phyloP scores from a whole-genome alignment of 352 stramenopile genomes.

The Phytophthora chlamydospora region DNA sequence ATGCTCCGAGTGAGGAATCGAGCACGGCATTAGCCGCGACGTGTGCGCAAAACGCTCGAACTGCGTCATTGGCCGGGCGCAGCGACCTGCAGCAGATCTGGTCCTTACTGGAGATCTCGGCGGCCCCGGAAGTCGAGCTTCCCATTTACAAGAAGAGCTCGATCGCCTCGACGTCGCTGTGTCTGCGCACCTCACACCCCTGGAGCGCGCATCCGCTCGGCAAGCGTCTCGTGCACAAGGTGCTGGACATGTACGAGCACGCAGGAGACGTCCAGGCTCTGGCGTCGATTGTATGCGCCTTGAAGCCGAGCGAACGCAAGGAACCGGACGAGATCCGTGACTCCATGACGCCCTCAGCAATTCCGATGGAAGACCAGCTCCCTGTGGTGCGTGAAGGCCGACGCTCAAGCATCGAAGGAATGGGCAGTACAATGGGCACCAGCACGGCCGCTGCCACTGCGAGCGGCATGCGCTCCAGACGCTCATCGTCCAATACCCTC shows the following conservation, averaged over 20 bases:
- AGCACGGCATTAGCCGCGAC: slow-evolving; percentile 33
- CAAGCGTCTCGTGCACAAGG: slow-evolving; percentile 73
- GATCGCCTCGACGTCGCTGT: slow-evolving; percentile 23
- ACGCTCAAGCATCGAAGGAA: slow-evolving; percentile 25
- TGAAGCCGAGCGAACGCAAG: slow-evolving; percentile 50
- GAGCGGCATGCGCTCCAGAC: slow-evolving; percentile 28
- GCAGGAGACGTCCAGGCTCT: slow-evolving; percentile 75
- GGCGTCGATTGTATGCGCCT: slow-evolving; percentile 78
- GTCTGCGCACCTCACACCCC: slow-evolving; percentile 56
- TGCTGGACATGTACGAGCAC: slow-evolving; percentile 84
- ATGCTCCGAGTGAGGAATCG: slow-evolving; percentile 15
- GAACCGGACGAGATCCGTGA: slow-evolving; percentile 17
- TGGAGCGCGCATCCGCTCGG: slow-evolving; percentile 87
- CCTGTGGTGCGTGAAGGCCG: slow-evolving; percentile 38
- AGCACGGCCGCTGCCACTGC: slow-evolving; percentile 10
- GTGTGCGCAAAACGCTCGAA: slow-evolving; percentile 66
- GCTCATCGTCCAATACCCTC: slow-evolving; percentile 46
- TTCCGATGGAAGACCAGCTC: slow-evolving; percentile 40
- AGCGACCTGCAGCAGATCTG: slow-evolving; percentile 83
- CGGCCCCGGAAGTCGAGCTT: slow-evolving; percentile 51
- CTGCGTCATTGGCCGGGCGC: slow-evolving; percentile 59
- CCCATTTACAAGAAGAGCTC: slow-evolving; percentile 51
- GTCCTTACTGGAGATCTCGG: slow-evolving; percentile 78
- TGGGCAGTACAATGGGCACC: slow-evolving; percentile 5
- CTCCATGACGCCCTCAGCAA: slow-evolving; percentile 23